Conservation (phyloP, 345 rosid genomes). For the Salix purpurea region DNA sequence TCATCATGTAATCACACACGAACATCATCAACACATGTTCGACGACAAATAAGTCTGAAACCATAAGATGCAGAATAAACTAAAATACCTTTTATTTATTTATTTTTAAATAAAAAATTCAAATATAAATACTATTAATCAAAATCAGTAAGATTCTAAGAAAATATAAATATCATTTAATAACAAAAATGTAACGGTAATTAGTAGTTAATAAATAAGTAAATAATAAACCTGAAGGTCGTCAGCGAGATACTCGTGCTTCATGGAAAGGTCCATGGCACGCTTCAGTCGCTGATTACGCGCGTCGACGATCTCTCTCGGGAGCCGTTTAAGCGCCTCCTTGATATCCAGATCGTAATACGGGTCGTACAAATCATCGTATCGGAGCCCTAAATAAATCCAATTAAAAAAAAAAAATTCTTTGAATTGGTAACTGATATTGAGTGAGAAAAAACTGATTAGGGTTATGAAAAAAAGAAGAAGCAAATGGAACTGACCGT, state of each 20-base stretch:
- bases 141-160: background rate
- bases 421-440: background rate
- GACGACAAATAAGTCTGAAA: background rate
- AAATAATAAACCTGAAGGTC: constrained; percentile 58
- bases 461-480: constrained; percentile 22
- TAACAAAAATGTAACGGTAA: background rate
- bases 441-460: background rate
- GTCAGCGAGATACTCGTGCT: constrained; percentile 81
- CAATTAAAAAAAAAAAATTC: background rate
- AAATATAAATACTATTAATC: too few relatives aligned
- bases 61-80: background rate
- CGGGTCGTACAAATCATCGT: constrained; percentile 88
- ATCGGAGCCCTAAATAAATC: constrained; percentile 59
- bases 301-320: constrained; percentile 84
- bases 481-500: constrained; percentile 36
- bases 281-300: constrained; percentile 97
- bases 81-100: background rate
- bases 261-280: constrained; percentile 97
- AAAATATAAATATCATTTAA: background rate
- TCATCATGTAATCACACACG: background rate
- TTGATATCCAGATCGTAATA: constrained; percentile 74
- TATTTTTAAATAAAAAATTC: too few relatives aligned
- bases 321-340: constrained; percentile 85
- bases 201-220: background rate
- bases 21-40: background rate